Base-by-base conservation (phyloP, 1,139 yeast species). In the Candida buenavistaensis region DNA sequence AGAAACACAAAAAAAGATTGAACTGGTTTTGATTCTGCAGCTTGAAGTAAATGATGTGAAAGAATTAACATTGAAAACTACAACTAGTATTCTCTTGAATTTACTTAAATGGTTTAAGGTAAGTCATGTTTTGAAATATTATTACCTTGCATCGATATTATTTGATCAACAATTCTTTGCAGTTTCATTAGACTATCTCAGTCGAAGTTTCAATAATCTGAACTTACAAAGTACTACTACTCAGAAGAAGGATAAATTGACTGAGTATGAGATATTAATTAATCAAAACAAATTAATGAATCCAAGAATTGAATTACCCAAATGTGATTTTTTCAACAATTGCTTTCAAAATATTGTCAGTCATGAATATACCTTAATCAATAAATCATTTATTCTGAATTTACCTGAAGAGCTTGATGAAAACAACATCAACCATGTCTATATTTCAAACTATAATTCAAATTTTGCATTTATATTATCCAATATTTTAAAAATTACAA, bases 41-140 rank as follows among this genome's bases (percentile, higher is more conserved):
- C 59, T 80, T 19, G 89, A 83, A 47, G 65, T 80, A 3, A 44
- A 70, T 3, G 71, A 81, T 40, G 66, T 77, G 13, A 83, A 83
- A 45, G 95, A 86, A 50, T 64, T 78, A 2, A 66, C 82, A 1
- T 52, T 84, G 36, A 85, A 83, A 46, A 78, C 84, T 2, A 70
- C 83, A 3, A 67, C 83, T 1, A 74, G 77, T 2, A 72, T 80
- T 1, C 39, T 88, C 1, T 48, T 64, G 5, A 48, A 76, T 13
- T 54, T 92, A 19, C 55, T 82, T 22, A 73, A 72, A 47, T 92
- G 97, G 97, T 82, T 88, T 54, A 85, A 84, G 50, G 59, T 73
- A 9, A 82, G 80, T 34, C 96, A 92, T 56, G 64, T 88, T 2
- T 58, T 89, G 46, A 90, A 90, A 55, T 80, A 74, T 52, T 95